phyloP scores from a whole-genome alignment of 1,139 yeast genomes.

The Taphrina flavorubra region DNA sequence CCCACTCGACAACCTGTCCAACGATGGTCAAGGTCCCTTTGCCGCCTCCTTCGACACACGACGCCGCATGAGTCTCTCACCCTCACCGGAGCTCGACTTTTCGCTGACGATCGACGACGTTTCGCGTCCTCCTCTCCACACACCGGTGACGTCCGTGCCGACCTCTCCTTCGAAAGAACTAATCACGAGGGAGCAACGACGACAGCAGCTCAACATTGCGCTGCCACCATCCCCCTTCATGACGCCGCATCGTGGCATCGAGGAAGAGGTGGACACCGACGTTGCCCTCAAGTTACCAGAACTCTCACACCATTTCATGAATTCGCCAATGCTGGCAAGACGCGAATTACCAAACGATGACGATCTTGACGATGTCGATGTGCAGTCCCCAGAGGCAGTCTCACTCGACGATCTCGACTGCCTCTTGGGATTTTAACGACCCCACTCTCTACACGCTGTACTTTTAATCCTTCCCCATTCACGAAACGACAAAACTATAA shows the following conservation, averaged over 20 bases:
- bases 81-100: conserved; percentile 32
- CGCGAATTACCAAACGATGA: conserved; percentile 4
- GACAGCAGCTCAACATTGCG: conserved; percentile 33
- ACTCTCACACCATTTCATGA: not conserved
- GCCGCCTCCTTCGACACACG: conserved; percentile 31
- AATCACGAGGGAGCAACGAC: not conserved
- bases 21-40: conserved; percentile 34
- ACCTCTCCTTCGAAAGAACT: conserved; percentile 23
- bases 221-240: conserved; percentile 38
- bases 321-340: conserved; percentile 12
- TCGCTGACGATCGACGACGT: conserved; percentile 27
- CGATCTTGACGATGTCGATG: conserved; percentile 19
- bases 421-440: conserved; percentile 18
- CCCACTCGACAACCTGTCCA: not conserved
- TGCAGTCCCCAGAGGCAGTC: conserved; percentile 37
- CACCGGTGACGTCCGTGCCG: conserved; percentile 26
- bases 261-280: conserved; percentile 18
- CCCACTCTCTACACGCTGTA: not conserved
- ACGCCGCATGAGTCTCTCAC: conserved; percentile 21
- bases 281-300: conserved; percentile 1
- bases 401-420: conserved; percentile 33
- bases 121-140: not conserved
- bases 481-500: not conserved
- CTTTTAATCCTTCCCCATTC: not conserved
- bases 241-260: conserved; percentile 26